Evolutionary conservation across 768 basidiomycete species (phyloP), one percentile per base, ranked within the genome.

Genomic region (Psilocybe sp.): DNA sequence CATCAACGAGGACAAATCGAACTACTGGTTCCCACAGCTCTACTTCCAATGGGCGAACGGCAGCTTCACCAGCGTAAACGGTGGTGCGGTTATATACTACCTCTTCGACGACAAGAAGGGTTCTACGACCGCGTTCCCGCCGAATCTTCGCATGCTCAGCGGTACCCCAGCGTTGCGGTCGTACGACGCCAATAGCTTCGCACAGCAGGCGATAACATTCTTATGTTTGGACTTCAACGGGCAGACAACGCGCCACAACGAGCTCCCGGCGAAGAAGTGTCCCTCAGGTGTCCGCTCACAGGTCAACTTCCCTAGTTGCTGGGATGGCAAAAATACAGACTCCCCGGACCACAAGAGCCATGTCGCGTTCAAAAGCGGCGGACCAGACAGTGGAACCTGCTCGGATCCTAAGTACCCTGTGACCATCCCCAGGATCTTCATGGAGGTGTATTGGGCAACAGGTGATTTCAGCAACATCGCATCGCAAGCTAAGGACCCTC

Each of bases 21-120:
- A 67, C 44, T 80, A 80, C 53, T 80, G 78, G 78, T 73, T 74
- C 53, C 76, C 77, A 75, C 71, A 75, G 47, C 61, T 80, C 33
- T 79, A 80, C 59, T 79, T 80, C 60, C 73, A 79, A 53, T 76
- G 74, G 72, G 65, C 66, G 40, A 77, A 80, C 50, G 76, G 75
- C 15, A 73, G 68, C 52, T 78, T 80, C 60, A 62, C 69, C 7
- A 72, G 68, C 51, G 49, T 77, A 36, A 60, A 60, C 50, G 76
- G 74, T 38, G 73, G 73, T 20, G 68, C 71, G 31, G 77, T 78
- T 49, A 69, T 31, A 79, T 78, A 80, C 60, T 79, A 80, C 56
- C 61, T 79, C 36, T 79, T 74, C 65, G 67, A 61, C 46, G 71
- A 77, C 55, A 73, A 64, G 39, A 60, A 75, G 34, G 76, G 74